These are phyloP conservation scores for Metarhizium rileyi DNA, from an alignment of 2,329 filamentous ascomycete genomes.

Conservation along the genomic window DNA sequence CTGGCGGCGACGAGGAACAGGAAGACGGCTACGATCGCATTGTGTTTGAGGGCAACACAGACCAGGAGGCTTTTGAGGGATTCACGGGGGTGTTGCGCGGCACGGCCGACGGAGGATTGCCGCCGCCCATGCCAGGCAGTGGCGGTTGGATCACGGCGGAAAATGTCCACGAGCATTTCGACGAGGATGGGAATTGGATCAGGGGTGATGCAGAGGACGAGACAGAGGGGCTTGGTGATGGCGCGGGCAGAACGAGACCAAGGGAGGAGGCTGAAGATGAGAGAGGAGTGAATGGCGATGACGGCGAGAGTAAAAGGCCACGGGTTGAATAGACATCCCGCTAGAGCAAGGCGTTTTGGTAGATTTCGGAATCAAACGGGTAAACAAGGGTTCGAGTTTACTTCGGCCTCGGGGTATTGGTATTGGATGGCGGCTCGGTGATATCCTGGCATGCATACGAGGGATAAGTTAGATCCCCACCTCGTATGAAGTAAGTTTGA, in stretches of 20 bases:
- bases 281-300: constrained; percentile 31
- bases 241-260: constrained; percentile 46
- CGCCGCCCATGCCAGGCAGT: constrained; percentile 62
- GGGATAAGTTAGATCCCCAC: no score
- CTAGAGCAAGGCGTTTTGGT: constrained; percentile 15
- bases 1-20: constrained; percentile 47
- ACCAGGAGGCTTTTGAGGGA: constrained; percentile 45
- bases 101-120: constrained; percentile 39
- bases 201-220: constrained; percentile 29
- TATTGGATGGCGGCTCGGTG: no score
- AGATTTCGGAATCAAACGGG: no score
- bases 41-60: constrained; percentile 42
- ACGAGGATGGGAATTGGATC: constrained; percentile 72
- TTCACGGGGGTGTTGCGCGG: constrained; percentile 45
- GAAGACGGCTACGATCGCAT: constrained; percentile 45
- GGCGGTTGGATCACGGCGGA: constrained; percentile 85
- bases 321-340: constrained; percentile 29
- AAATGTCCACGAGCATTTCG: constrained; percentile 77
- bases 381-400: no score
- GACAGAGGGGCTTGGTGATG: constrained; percentile 48
- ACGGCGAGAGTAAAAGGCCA: constrained; percentile 36
- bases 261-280: constrained; percentile 42
- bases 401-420: no score
- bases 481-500: no score
- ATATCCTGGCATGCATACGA: no score